Conservation (phyloP, 192 early-diverging fungal species). For the Rhizophagus sp. region DNA sequence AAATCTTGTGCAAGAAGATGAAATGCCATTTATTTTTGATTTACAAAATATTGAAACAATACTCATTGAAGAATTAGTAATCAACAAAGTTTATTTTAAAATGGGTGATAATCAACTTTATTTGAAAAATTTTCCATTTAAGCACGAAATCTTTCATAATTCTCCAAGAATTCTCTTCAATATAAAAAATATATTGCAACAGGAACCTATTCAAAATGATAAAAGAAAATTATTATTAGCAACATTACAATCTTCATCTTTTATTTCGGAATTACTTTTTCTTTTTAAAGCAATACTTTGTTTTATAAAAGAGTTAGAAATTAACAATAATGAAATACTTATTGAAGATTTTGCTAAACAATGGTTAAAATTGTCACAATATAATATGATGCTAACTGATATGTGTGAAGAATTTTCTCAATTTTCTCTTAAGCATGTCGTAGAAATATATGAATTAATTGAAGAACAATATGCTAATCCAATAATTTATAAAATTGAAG, state of each 20-base stretch:
- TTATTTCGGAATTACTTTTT: conserved; percentile 6
- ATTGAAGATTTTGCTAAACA: conserved; percentile 24
- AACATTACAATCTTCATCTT: background rate
- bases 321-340: background rate
- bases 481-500: background rate
- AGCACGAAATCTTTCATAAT: conserved; percentile 25
- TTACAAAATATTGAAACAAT: conserved; percentile 15
- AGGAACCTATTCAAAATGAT: conserved; percentile 17
- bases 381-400: no score
- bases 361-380: conserved; percentile 22
- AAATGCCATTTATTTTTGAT: conserved; percentile 1
- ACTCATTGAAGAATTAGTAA: conserved; percentile 3
- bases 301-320: conserved; percentile 21
- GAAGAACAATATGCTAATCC: conserved; percentile 26
- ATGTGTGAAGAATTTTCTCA: background rate
- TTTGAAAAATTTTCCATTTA: conserved; percentile 8
- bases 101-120: background rate
- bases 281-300: conserved; percentile 13
- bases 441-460: conserved; percentile 28
- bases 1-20: background rate
- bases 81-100: conserved; percentile 17
- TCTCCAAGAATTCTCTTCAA: conserved; percentile 1
- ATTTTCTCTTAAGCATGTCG: conserved; percentile 12
- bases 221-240: background rate
- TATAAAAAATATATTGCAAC: background rate